Conservation (phyloP, 345 rosid genomes). For the Gossypium bickii region DNA sequence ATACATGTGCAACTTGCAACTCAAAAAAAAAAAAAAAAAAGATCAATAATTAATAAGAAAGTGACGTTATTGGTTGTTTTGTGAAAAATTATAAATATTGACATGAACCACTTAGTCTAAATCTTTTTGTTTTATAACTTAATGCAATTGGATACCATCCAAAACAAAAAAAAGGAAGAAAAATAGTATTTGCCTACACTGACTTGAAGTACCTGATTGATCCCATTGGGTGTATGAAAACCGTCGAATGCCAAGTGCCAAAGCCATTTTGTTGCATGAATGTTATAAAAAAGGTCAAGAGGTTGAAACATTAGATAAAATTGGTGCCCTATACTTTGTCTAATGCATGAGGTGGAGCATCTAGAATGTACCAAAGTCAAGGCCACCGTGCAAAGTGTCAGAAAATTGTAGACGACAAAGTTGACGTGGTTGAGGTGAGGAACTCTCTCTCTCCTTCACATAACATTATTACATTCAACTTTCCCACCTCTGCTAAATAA, state of each 20-base stretch:
- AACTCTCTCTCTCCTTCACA: neutral
- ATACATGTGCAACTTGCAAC: neutral
- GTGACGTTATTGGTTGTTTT: neutral
- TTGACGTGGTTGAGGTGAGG: neutral
- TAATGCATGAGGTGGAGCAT: neutral
- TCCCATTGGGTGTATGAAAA: conserved; percentile 9
- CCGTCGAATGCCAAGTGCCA: neutral
- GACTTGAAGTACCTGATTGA: neutral
- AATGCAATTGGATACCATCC: too few species aligned
- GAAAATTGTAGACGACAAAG: neutral
- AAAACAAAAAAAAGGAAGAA: neutral
- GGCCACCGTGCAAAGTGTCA: neutral
- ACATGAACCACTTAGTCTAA: too few species aligned
- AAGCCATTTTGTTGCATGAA: neutral
- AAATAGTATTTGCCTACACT: conserved; percentile 5
- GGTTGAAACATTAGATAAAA: neutral
- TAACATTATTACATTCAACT: neutral
- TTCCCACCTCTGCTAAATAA: neutral
- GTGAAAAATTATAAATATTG: too few species aligned
- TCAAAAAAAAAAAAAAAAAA: neutral
- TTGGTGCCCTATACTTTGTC: neutral
- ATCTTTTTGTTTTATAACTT: too few species aligned
- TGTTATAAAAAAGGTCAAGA: neutral
- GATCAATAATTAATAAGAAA: neutral
- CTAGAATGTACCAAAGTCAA: neutral